Evolutionary conservation across 805 yeast species (phyloP).

Genomic region (Tetrapisispora iriomotensis): DNA sequence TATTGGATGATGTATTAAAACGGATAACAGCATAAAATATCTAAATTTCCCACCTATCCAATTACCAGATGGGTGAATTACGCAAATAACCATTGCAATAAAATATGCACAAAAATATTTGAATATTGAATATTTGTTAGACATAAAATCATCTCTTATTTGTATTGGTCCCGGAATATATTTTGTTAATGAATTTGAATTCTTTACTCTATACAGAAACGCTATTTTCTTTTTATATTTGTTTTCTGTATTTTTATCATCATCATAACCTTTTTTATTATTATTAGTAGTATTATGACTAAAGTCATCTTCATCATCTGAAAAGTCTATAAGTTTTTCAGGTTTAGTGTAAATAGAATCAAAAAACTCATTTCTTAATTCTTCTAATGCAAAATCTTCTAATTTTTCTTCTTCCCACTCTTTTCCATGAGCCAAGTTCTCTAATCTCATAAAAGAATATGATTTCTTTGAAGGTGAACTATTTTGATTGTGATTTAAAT

Average conservation of each 20-base stretch:
- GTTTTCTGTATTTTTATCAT: background rate
- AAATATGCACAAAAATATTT: constrained; percentile 35
- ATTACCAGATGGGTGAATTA: constrained; percentile 28
- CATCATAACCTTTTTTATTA: background rate
- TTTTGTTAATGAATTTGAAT: background rate
- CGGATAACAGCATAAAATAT: constrained; percentile 35
- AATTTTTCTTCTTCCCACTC: constrained; percentile 12
- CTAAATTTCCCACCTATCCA: constrained; percentile 36
- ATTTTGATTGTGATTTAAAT: background rate
- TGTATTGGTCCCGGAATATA: background rate
- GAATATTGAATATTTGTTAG: constrained; percentile 4
- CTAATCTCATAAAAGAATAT: constrained; percentile 1
- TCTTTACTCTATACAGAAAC: background rate
- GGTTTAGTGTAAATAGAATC: constrained; percentile 35
- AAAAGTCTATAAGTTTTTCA: constrained; percentile 4
- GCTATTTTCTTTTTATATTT: background rate
- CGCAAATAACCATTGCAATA: constrained; percentile 32
- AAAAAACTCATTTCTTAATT: constrained; percentile 40
- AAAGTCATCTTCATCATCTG: constrained; percentile 3
- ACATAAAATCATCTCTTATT: background rate
- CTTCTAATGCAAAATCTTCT: constrained; percentile 33
- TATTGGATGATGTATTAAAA: constrained; percentile 38
- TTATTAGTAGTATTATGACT: background rate
- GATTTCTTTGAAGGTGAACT: background rate
- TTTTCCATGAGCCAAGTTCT: background rate